Evolutionary conservation across 1,284 basidiomycete genomes (phyloP), one percentile per base, ranked within the genome.

Genomic region (Pseudomicrostroma phylloplanum): DNA sequence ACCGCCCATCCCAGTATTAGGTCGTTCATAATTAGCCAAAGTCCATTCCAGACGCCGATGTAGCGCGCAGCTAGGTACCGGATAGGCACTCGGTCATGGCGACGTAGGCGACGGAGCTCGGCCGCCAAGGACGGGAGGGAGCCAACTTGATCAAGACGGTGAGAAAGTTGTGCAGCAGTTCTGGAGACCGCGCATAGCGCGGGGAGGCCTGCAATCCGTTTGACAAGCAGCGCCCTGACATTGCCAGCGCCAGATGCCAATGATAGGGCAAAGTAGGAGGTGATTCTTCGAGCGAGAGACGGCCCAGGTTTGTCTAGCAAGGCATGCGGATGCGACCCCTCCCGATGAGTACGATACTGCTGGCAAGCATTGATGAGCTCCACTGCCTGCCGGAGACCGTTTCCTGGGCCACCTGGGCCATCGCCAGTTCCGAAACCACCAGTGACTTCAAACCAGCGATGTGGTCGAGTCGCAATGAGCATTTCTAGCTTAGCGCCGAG

Each of bases 11-110:
- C 91, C 36, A 93, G 83, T 39, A 91, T 90, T 39, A 92, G 77
- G 80, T 97, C 93, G 80, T 96, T 96, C 64, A 91, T 79, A 19
- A 93, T 85, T 1, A 96, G 82, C 93, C 93, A 97, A 1, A 93
- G 82, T 26, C 86, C 87, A 72, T 93, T 96, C 82, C 90, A 93
- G 73, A 93, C 91, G 57, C 90, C 66, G 26, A 73, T 93, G 67
- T 63, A 58, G 21, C 60, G 58, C 11, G 68, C 57, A 15, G 59
- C 63, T 8, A 67, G 61, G 30, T 60, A 48, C 51, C 63, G 62
- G 41, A 55, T 64, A 11, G 67, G 61, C 4, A 63, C 30, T 56
- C 43, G 62, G 49, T 61, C 59, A 40, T 51, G 23, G 43, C 56
- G 65, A 21, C 65, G 41, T 15, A 41, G 42, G 42, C 43, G 48